Evolutionary conservation across 2,329 filamentous ascomycete species (phyloP), one percentile per base, ranked within the genome.

Genomic region (Neobulgaria alba): DNA sequence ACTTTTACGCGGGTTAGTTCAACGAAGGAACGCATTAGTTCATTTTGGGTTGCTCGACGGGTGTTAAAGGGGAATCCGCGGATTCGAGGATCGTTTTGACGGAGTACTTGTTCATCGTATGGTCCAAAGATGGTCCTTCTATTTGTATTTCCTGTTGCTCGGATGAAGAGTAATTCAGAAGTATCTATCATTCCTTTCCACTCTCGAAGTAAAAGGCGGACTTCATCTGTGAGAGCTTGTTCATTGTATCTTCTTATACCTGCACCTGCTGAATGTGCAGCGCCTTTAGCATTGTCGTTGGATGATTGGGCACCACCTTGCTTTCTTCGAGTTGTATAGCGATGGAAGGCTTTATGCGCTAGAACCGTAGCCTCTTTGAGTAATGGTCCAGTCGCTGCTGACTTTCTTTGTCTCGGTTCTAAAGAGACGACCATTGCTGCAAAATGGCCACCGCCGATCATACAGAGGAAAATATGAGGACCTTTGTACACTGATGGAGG

Each of bases 401-500:
- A 77, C 58, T 85, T 90, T 29, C 77, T 75, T 39, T 83, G 69
- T 47, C 88, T 85, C 0, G 92, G 89, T 1, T 86, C 79, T 3
- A 96, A 72, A 0, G 88, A 88, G 9, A 98, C 85, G 9, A 96
- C 72, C 89, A 96, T 96, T 37, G 85, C 92, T 0, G 92, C 92
- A 58, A 98, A 98, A 61, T 98, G 92, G 0, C 92, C 92, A 45
- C 92, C 92, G 17, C 92, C 92, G 37, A 98, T 94, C 92, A 98
- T 98, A 63, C 89, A 96, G 35, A 98, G 74, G 59, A 98, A 96
- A 36, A 95, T 79, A 59, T 96, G 89, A 2, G 88, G 86, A 5
- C 82, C 80, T 17, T 79, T 76, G 57, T 82, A 77, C 3, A 68
- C 67, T 8, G 73, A 63, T 2, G 69, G 65, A 2, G 73, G 68